A percentile compares a stretch with the other conserved stretches of the same genome.
Conservation (phyloP, 208 protist genomes). For the Novymonas esmeraldas region DNA sequence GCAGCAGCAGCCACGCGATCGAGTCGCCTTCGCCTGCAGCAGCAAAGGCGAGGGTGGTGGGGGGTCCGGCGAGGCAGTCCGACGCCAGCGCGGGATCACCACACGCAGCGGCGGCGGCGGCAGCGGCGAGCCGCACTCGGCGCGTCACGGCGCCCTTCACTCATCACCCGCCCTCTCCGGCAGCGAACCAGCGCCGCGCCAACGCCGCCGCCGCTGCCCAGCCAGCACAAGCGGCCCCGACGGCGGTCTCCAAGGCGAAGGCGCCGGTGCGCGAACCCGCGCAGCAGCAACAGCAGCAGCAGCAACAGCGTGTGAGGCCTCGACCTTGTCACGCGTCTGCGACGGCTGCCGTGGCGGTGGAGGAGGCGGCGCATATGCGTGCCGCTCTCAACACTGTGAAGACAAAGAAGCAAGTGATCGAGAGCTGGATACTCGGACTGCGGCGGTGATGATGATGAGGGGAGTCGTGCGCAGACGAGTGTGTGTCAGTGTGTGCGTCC, state of each 20-base stretch:
- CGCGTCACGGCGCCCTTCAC: no score
- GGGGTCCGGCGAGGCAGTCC: no score
- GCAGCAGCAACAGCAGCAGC: conserved; percentile 1
- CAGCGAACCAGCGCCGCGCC: neutral
- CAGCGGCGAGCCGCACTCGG: no score
- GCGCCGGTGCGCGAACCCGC: no score
- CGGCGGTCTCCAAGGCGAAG: no score
- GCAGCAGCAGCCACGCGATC: neutral
- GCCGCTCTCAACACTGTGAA: conserved; percentile 23
- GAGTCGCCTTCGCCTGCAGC: no score
- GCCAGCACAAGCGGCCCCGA: no score
- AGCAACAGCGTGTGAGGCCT: conserved; percentile 2
- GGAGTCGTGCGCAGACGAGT: no score
- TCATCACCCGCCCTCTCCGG: neutral
- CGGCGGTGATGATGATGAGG: no score
- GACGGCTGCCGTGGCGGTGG: neutral
- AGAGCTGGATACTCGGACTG: conserved; percentile 25
- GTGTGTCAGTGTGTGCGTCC: no score
- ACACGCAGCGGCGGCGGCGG: neutral
- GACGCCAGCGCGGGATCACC: neutral
- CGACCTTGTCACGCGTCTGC: no score
- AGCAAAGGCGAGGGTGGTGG: no score
- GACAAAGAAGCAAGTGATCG: conserved; percentile 32
- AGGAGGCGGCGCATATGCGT: conserved; percentile 14
- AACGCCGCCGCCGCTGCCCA: neutral